Conservation (phyloP, 1,284 basidiomycete genomes). For the Fomitopsis palustris region DNA sequence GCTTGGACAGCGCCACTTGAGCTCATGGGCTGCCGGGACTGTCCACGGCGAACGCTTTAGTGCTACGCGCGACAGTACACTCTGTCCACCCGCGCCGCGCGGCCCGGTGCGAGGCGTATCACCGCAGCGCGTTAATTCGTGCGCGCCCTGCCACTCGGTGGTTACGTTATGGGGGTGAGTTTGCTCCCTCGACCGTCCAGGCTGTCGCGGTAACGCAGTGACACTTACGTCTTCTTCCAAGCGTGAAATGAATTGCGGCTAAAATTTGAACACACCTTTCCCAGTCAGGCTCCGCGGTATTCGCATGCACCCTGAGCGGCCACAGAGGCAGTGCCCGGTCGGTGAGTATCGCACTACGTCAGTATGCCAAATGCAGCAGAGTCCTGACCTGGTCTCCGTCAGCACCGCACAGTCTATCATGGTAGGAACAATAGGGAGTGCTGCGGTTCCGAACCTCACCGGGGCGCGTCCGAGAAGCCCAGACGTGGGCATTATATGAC, state of each 20-base stretch:
- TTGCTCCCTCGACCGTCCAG: not conserved
- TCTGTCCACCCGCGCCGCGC: not conserved
- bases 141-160: not conserved
- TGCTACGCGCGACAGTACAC: not conserved
- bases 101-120: not conserved
- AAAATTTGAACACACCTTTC: not conserved
- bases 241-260: not conserved
- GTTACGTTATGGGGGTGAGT: not conserved
- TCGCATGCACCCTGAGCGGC: not conserved
- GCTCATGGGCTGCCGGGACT: not conserved
- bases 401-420: too few relatives aligned
- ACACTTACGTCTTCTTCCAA: not conserved
- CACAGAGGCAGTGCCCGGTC: not conserved
- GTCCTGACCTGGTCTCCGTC: not conserved
- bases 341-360: not conserved
- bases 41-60: not conserved
- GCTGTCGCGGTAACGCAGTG: not conserved
- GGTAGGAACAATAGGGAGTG: too few relatives aligned
- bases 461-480: not conserved
- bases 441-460: too few relatives aligned
- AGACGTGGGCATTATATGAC: not conserved
- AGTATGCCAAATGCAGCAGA: not conserved
- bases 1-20: not conserved
- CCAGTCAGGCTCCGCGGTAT: not conserved
- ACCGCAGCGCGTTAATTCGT: not conserved